phyloP scores from a whole-genome alignment of 1,284 basidiomycete genomes.

The Pseudozyma sp. region DNA sequence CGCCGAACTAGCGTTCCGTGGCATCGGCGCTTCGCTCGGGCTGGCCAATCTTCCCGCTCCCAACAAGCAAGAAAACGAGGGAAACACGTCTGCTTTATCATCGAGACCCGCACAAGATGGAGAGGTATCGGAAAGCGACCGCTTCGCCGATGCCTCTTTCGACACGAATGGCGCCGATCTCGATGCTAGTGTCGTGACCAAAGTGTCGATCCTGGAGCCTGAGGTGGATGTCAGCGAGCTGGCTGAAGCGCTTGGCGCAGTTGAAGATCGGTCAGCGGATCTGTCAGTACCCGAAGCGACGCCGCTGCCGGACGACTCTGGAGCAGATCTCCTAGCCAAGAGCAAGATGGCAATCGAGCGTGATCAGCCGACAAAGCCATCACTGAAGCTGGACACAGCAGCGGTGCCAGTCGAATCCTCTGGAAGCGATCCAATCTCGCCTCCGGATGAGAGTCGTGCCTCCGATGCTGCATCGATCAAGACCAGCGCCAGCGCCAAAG shows the following conservation, averaged over 20 bases:
- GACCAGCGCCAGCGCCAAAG: constrained; percentile 42
- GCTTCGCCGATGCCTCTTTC: constrained; percentile 36
- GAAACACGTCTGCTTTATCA: background rate
- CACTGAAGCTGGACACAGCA: background rate
- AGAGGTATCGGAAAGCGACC: constrained; percentile 20
- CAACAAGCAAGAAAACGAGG: background rate
- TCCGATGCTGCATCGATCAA: constrained; percentile 31
- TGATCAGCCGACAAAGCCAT: background rate
- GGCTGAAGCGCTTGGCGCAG: constrained; percentile 31
- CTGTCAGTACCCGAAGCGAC: background rate
- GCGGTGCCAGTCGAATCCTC: background rate
- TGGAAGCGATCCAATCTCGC: background rate
- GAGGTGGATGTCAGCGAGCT: constrained; percentile 47
- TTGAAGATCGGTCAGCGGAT: constrained; percentile 2
- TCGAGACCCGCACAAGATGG: constrained; percentile 12
- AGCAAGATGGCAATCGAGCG: background rate
- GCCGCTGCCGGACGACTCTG: constrained; percentile 3
- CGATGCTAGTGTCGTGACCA: constrained; percentile 34
- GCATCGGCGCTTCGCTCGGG: constrained; percentile 40
- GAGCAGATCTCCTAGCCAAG: constrained; percentile 1
- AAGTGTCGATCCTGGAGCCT: constrained; percentile 42
- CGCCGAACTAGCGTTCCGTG: constrained; percentile 36
- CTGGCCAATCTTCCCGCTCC: constrained; percentile 10
- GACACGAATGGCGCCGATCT: constrained; percentile 23
- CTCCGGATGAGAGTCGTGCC: constrained; percentile 2